Evolutionary conservation across 345 rosid species (phyloP), one percentile per base, ranked within the genome.

Genomic region (Noccaea caerulescens): DNA sequence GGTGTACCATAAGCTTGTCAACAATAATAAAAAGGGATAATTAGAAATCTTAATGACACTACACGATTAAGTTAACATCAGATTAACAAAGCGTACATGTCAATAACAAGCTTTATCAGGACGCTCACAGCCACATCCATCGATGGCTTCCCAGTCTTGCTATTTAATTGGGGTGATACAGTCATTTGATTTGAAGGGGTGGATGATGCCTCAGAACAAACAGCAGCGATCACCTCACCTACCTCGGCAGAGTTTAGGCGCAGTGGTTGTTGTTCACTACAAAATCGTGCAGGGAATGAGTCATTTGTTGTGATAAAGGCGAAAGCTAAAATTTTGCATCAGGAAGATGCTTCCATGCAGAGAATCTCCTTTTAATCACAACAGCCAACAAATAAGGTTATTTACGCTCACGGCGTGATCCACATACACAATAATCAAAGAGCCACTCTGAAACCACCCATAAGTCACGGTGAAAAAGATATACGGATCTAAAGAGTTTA

Each of bases 91-190:
- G 70, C 86, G 46, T 92, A 94, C 99, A 91, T 94, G 89, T 94
- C 99, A 10, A 94, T 91, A 56, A 94, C 85, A 75, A 94, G 96
- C 80, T 94, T 94, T 69, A 94, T 88, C 62, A 94, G 96, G 71
- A 94, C 98, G 83, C 99, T 94, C 73, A 92, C 93, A 65, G 97
- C 98, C 76, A 90, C 97, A 80, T 94, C 99, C 85, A 89, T 83
- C 1, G 96, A 84, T 7, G 96, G 96, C 86, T 88, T 94, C 79
- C 96, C 87, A 75, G 84, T 83, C 78, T 71, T 88, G 71, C 88
- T 86, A 64, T 77, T 88, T 80, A 91, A 80, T 84, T 87, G 86
- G 68, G 97, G 84, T 68, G 98, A 86, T 54, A 85, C 71, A 10
- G 91, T 88, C 88, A 80, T 77, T 67, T 76, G 66, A 79, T 84